A percentile compares a stretch with the other conserved stretches of the same genome.
Conservation (phyloP, 1,284 basidiomycete species). For the Coniferiporia weirii region DNA sequence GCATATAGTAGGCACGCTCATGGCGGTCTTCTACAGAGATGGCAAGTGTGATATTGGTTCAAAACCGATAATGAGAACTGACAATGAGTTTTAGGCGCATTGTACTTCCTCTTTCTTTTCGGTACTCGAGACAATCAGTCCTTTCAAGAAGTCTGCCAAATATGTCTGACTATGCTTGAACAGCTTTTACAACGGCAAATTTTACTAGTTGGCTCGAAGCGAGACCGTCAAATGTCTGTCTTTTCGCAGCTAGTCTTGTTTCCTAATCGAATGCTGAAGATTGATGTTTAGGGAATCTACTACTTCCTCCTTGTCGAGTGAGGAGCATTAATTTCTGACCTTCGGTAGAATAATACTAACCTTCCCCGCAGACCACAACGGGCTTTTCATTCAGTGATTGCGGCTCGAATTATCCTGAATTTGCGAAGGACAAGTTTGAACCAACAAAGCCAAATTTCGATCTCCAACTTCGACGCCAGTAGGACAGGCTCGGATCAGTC, state of each 20-base stretch:
- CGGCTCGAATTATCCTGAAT: slow-evolving; percentile 3
- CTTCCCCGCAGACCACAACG: slow-evolving; percentile 5
- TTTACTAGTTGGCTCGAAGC: too few species aligned
- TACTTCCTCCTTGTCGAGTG: too few species aligned
- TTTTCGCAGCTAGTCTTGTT: too few species aligned
- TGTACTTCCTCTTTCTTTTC: neutral
- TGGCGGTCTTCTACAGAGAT: neutral
- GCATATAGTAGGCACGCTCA: neutral
- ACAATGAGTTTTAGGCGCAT: neutral
- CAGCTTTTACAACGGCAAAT: too few species aligned
- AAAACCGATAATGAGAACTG: too few species aligned
- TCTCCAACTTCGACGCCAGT: neutral
- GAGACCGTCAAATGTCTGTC: too few species aligned
- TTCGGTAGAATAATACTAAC: neutral
- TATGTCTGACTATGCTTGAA: too few species aligned
- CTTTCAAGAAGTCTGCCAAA: too few species aligned
- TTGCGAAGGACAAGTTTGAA: neutral
- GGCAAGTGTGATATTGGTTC: neutral
- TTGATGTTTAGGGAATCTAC: too few species aligned
- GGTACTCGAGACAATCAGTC: too few species aligned
- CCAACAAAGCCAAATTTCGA: neutral
- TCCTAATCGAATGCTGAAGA: too few species aligned
- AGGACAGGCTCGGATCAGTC: neutral
- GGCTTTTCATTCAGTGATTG: slow-evolving; percentile 7
- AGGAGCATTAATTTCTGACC: neutral